These are phyloP conservation scores for Moesziomyces antarcticus DNA, from an alignment of 1,284 basidiomycete species.

Conservation along the genomic window DNA sequence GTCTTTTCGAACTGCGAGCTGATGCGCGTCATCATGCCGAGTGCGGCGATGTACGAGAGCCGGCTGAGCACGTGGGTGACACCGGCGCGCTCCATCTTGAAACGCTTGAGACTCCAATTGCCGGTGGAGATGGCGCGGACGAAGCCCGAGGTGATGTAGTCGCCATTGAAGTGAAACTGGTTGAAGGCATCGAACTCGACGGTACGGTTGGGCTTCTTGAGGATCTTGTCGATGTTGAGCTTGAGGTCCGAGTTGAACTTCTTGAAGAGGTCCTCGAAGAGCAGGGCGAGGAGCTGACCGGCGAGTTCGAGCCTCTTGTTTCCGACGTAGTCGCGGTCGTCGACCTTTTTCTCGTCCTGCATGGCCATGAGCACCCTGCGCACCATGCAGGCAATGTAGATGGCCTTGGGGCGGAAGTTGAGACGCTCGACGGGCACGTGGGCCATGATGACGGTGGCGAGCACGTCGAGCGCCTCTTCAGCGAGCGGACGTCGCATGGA, in stretches of 20 bases:
- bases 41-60: constrained; percentile 93
- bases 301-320: constrained; percentile 98
- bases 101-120: constrained; percentile 98
- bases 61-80: constrained; percentile 99
- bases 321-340: constrained; percentile 98
- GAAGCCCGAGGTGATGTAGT: constrained; percentile 95
- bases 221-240: constrained; percentile 94
- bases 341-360: constrained; percentile 95
- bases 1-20: constrained; percentile 99
- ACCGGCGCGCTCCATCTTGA: constrained; percentile 99
- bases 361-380: constrained; percentile 95
- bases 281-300: constrained; percentile 89
- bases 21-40: constrained; percentile 99
- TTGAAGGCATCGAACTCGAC: constrained; percentile 95
- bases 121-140: constrained; percentile 98
- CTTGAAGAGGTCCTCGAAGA: constrained; percentile 99
- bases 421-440: constrained; percentile 92
- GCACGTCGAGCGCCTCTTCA: constrained; percentile 95
- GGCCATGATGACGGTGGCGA: constrained; percentile 95
- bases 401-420: constrained; percentile 93
- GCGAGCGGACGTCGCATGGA: constrained; percentile 81
- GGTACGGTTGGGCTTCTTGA: constrained; percentile 95
- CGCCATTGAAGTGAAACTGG: constrained; percentile 84
- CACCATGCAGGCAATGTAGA: constrained; percentile 98
- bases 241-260: constrained; percentile 98